Percentiles rank a stretch among this genome's conserved stretches.
These are phyloP conservation scores for Dendrobium catenatum DNA, from an alignment of 106 monocot species.

Conservation along the genomic window DNA sequence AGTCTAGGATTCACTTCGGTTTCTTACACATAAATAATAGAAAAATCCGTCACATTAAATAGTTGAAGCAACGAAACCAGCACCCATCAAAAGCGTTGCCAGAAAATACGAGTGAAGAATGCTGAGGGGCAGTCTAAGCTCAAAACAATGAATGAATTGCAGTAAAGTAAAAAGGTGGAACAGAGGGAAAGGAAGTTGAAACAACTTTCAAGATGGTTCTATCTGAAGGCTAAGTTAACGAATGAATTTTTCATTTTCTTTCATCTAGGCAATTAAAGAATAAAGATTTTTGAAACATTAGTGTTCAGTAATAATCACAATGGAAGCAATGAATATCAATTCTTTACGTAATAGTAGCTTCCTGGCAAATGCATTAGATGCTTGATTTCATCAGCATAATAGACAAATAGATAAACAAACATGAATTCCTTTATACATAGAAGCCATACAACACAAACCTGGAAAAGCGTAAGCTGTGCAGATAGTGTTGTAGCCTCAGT, in stretches of 20 bases:
- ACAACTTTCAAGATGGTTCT: neutral
- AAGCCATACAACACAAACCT: constrained; percentile 11
- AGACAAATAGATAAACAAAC: neutral
- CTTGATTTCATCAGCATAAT: too few relatives aligned
- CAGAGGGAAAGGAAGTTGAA: neutral
- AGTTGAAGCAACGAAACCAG: neutral
- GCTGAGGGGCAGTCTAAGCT: neutral
- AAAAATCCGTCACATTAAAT: neutral
- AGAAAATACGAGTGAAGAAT: neutral
- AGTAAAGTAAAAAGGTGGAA: neutral
- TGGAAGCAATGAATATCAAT: neutral
- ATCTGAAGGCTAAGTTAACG: neutral
- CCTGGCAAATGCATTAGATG: too few relatives aligned
- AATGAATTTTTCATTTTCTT: too few relatives aligned
- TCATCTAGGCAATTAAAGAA: too few relatives aligned
- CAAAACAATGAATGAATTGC: neutral
- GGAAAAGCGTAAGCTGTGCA: constrained; percentile 28
- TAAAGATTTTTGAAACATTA: neutral
- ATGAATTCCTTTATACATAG: neutral
- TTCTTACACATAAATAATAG: neutral
- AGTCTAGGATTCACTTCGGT: neutral
- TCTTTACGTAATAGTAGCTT: neutral
- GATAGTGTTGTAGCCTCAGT: constrained; percentile 41
- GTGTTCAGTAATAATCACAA: neutral
- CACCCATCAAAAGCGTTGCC: too few relatives aligned